These are phyloP conservation scores for Lecanicillium sp. DNA, from an alignment of 2,329 filamentous ascomycete genomes.

Conservation along the genomic window DNA sequence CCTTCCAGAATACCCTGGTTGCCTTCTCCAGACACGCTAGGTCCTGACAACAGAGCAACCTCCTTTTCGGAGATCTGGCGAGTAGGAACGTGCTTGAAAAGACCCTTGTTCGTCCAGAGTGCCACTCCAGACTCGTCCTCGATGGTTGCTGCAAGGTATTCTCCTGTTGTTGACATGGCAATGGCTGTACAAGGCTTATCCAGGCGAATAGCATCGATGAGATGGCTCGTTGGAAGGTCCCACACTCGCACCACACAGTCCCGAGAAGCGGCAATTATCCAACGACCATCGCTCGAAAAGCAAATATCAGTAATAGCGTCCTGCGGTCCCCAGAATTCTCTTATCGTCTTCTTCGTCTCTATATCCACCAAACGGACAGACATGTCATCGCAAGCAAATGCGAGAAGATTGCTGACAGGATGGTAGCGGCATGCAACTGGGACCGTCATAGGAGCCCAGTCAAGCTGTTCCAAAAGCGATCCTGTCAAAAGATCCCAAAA, in stretches of 20 bases:
- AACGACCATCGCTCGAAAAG: slow-evolving; percentile 89
- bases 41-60: slow-evolving; percentile 55
- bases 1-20: slow-evolving; percentile 68
- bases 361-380: slow-evolving; percentile 85
- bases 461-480: slow-evolving; percentile 67
- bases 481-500: slow-evolving; percentile 96
- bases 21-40: slow-evolving; percentile 75
- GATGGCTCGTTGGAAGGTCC: slow-evolving; percentile 91
- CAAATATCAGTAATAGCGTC: slow-evolving; percentile 69
- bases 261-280: slow-evolving; percentile 82
- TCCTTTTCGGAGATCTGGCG: slow-evolving; percentile 74
- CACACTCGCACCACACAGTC: slow-evolving; percentile 78
- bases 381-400: slow-evolving; percentile 80
- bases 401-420: slow-evolving; percentile 72
- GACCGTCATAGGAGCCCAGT: slow-evolving; percentile 68
- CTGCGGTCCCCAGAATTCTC: slow-evolving; percentile 81
- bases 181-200: slow-evolving; percentile 73
- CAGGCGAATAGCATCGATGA: slow-evolving; percentile 85
- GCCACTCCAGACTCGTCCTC: slow-evolving; percentile 79
- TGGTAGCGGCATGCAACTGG: slow-evolving; percentile 76
- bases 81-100: slow-evolving; percentile 85
- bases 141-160: slow-evolving; percentile 87
- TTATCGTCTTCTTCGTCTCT: slow-evolving; percentile 80
- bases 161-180: slow-evolving; percentile 81
- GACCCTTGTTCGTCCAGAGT: slow-evolving; percentile 88